phyloP scores from a whole-genome alignment of 257 asterid genomes.

The Solanum raphanifolium region DNA sequence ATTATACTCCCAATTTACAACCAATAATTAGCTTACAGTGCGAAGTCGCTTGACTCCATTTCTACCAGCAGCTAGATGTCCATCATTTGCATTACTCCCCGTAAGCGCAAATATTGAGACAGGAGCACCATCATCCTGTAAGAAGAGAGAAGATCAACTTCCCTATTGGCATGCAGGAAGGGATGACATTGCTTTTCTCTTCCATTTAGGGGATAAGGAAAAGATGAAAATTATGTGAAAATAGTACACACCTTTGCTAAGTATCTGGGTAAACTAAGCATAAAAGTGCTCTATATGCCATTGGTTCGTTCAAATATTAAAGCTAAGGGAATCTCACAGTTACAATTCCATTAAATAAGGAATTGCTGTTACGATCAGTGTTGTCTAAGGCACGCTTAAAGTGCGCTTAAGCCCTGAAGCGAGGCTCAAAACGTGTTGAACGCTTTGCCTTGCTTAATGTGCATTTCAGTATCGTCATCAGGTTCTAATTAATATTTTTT shows the following conservation, averaged over 20 bases:
- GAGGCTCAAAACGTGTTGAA: background rate
- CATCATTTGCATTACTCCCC: conserved; percentile 76
- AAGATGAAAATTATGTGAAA: background rate
- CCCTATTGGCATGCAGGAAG: background rate
- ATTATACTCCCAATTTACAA: background rate
- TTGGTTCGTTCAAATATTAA: background rate
- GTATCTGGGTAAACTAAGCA: background rate
- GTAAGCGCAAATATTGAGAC: conserved; percentile 89
- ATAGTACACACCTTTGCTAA: background rate
- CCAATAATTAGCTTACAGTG: conserved; percentile 47
- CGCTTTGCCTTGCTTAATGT: background rate
- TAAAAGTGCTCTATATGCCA: background rate
- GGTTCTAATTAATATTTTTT: background rate
- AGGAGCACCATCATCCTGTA: conserved; percentile 89
- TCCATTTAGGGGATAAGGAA: background rate
- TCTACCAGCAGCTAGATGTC: conserved; percentile 94
- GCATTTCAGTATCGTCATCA: background rate
- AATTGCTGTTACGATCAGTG: background rate
- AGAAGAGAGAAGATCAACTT: background rate
- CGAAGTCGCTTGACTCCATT: conserved; percentile 97
- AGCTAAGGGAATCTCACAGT: background rate
- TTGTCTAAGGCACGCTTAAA: background rate
- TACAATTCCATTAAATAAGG: background rate
- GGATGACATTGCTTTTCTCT: background rate
- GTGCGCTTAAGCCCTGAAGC: background rate